Base-by-base conservation (phyloP, 805 yeast genomes). In the Lachancea dasiensis region DNA sequence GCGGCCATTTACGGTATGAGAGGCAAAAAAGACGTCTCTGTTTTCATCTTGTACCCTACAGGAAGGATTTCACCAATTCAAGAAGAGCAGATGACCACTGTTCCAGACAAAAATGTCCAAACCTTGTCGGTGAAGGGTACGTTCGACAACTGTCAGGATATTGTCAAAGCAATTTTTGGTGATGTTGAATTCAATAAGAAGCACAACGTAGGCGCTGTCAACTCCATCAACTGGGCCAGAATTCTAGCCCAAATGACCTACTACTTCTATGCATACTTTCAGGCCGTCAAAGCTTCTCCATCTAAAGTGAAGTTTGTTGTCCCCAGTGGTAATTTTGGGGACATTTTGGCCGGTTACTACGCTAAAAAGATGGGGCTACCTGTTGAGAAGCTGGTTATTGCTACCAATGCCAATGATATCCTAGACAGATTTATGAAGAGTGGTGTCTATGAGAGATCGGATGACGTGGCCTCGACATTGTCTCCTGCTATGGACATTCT, bases 401-500 rank as follows among this genome's bases (percentile, higher is more conserved):
- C 97, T 31, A 92, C 99, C 20, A 92, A 92, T 59, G 90, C 86
- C 57, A 92, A 92, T 58, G 96, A 92, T 58, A 92, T 92, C 49
- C 75, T 92, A 56, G 86, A 92, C 66, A 79, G 99, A 65, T 92
- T 92, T 70, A 65, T 92, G 64, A 81, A 81, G 56, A 65, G 87
- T 11, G 97, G 96, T 44, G 70, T 75, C 46, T 92, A 92, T 56
- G 87, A 81, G 52, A 89, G 86, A 70, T 65, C 68, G 23, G 69
- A 69, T 38, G 77, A 74, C 40, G 97, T 86, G 32, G 85, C 82
- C 58, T 87, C 90, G 23, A 89, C 97, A 9, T 68, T 79, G 52
- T 86, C 97, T 2, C 99, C 99, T 47, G 99, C 99, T 31, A 92
- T 92, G 99, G 99, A 92, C 63, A 92, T 92, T 54, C 75, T 86